phyloP scores from a whole-genome alignment of 306 rosid species.

The Inga leiocalycina region DNA sequence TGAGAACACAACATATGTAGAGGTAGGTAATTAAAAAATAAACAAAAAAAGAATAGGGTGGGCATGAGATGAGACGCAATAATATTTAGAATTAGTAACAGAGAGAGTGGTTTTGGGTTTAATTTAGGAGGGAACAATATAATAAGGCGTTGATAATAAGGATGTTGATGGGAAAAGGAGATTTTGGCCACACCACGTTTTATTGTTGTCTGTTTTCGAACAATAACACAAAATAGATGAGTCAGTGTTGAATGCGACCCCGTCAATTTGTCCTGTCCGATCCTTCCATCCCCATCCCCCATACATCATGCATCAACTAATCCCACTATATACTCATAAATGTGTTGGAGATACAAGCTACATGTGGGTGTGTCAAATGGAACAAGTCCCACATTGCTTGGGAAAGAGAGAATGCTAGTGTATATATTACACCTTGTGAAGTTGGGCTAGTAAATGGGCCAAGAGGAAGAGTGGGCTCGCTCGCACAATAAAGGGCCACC shows the following conservation, averaged over 20 bases:
- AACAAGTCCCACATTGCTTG: too few species aligned
- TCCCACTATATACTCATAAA: neutral
- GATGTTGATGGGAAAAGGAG: neutral
- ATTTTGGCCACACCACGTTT: conserved; percentile 5
- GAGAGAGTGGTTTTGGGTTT: neutral
- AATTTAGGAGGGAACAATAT: neutral
- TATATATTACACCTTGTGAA: too few species aligned
- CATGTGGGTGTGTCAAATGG: too few species aligned
- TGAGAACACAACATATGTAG: neutral
- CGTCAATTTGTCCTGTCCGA: neutral
- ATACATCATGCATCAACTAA: neutral
- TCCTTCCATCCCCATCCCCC: neutral
- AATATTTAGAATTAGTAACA: too few species aligned
- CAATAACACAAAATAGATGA: conserved; percentile 12
- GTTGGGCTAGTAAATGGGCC: too few species aligned
- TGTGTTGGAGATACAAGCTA: too few species aligned
- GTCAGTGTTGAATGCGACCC: conserved; percentile 53
- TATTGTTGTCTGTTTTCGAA: neutral
- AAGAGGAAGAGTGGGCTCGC: too few species aligned
- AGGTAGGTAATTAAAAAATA: neutral
- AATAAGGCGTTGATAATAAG: neutral
- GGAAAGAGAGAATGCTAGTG: too few species aligned
- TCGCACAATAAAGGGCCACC: too few species aligned
- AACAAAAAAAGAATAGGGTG: too few species aligned
- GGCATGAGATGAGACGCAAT: neutral